These are phyloP conservation scores for Ceratocystis albifundus DNA, from an alignment of 2,329 filamentous ascomycete species.

Conservation along the genomic window DNA sequence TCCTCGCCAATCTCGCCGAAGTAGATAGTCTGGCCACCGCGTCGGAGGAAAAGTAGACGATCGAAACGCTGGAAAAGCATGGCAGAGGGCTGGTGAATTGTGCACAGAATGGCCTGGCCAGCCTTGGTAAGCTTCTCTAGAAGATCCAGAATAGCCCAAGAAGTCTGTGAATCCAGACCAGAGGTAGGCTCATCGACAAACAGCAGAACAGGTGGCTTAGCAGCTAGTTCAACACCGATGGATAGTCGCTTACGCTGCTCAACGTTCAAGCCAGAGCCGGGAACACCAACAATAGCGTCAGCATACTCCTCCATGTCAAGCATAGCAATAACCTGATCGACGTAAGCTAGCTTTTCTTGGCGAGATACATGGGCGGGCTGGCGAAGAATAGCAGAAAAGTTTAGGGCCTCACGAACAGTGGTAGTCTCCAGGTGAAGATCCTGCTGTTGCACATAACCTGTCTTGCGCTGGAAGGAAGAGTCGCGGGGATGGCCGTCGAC, in stretches of 20 bases:
- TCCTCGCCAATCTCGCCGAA: slow-evolving; percentile 68
- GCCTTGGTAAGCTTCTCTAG: slow-evolving; percentile 81
- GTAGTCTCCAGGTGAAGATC: slow-evolving; percentile 77
- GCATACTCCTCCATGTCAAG: slow-evolving; percentile 85
- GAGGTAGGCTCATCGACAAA: slow-evolving; percentile 95
- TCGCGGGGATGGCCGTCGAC: slow-evolving; percentile 57
- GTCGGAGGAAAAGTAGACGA: slow-evolving; percentile 63
- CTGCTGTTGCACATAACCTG: slow-evolving; percentile 85
- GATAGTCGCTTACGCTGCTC: slow-evolving; percentile 67
- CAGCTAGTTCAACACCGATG: slow-evolving; percentile 90
- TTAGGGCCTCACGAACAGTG: slow-evolving; percentile 78
- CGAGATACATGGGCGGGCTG: slow-evolving; percentile 64
- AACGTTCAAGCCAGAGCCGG: slow-evolving; percentile 70
- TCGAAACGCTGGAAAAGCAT: slow-evolving; percentile 91
- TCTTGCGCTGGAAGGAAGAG: slow-evolving; percentile 78
- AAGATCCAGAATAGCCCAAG: slow-evolving; percentile 81
- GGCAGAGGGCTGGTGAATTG: slow-evolving; percentile 92
- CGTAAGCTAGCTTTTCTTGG: slow-evolving; percentile 72
- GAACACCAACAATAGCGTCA: slow-evolving; percentile 80
- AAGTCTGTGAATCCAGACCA: slow-evolving; percentile 84
- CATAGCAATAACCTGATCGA: slow-evolving; percentile 81
- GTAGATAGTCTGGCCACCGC: slow-evolving; percentile 67
- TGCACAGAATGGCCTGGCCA: slow-evolving; percentile 89
- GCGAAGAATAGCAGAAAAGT: slow-evolving; percentile 74
- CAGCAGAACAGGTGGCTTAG: slow-evolving; percentile 76